These are phyloP conservation scores for Moesziomyces antarcticus DNA, from an alignment of 1,284 basidiomycete species.

Conservation along the genomic window DNA sequence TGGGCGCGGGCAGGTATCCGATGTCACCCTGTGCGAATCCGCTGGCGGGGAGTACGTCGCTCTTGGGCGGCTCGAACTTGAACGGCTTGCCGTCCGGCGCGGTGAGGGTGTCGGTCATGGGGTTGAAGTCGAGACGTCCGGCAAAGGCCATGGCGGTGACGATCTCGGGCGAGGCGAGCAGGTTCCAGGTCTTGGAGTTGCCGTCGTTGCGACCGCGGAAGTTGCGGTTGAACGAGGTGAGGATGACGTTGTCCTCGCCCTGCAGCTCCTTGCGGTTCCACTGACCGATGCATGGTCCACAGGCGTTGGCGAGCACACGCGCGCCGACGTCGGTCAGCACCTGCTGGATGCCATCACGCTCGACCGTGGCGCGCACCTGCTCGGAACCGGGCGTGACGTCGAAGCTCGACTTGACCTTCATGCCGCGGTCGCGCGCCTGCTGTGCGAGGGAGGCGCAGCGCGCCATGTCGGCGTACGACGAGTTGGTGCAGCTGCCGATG, in stretches of 20 bases:
- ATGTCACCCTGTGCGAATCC: slow-evolving; percentile 86
- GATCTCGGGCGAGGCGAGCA: slow-evolving; percentile 94
- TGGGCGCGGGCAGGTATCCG: slow-evolving; percentile 81
- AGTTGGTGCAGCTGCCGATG: slow-evolving; percentile 97
- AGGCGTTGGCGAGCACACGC: slow-evolving; percentile 94
- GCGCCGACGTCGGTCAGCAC: slow-evolving; percentile 87
- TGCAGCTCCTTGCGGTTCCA: slow-evolving; percentile 95
- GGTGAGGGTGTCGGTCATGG: slow-evolving; percentile 82
- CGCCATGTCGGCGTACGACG: slow-evolving; percentile 73
- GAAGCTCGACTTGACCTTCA: slow-evolving; percentile 89
- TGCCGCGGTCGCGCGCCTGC: slow-evolving; percentile 86
- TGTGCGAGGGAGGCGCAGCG: slow-evolving; percentile 89
- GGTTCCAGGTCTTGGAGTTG: slow-evolving; percentile 95
- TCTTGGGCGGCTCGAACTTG: slow-evolving; percentile 85
- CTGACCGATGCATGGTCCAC: slow-evolving; percentile 98
- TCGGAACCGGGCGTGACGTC: slow-evolving; percentile 97
- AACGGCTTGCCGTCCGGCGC: slow-evolving; percentile 81
- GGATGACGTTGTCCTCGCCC: slow-evolving; percentile 92
- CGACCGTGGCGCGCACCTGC: slow-evolving; percentile 96
- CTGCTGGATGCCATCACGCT: slow-evolving; percentile 87
- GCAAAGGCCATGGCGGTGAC: slow-evolving; percentile 94
- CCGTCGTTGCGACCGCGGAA: slow-evolving; percentile 99
- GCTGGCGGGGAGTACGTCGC: slow-evolving; percentile 82
- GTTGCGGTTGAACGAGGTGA: slow-evolving; percentile 98
- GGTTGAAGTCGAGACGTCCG: slow-evolving; percentile 94